Conservation (phyloP, 78 protist genomes). For the Chrysochromulina parva region DNA sequence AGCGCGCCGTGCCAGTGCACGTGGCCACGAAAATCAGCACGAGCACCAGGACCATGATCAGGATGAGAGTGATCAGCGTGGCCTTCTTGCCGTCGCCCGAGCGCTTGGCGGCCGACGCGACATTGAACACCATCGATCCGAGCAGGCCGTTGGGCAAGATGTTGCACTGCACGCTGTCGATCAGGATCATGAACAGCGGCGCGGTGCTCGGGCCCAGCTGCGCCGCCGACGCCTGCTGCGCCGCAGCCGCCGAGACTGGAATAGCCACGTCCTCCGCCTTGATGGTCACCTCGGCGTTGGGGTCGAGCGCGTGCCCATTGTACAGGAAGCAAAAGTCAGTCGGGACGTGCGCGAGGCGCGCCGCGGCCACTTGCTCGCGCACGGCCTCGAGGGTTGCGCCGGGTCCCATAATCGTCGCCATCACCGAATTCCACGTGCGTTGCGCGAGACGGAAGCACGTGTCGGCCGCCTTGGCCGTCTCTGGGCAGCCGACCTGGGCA, state of each 20-base stretch:
- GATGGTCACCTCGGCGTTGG: neutral
- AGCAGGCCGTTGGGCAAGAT: no score
- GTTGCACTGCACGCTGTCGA: neutral
- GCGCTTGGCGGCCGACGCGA: no score
- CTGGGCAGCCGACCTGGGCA: neutral
- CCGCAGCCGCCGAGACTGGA: neutral
- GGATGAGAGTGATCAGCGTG: no score
- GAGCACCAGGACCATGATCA: no score
- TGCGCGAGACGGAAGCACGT: neutral
- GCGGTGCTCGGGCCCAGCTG: neutral
- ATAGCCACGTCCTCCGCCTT: neutral
- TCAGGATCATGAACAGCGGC: neutral
- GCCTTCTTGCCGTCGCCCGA: no score
- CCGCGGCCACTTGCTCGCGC: neutral
- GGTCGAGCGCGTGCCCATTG: neutral
- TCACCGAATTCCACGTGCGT: neutral
- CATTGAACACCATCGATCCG: no score
- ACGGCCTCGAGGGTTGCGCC: neutral
- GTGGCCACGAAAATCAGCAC: no score
- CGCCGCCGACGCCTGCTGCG: no score
- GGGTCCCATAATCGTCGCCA: neutral
- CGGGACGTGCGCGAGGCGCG: neutral
- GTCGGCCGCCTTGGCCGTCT: neutral
- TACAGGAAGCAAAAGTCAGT: neutral
- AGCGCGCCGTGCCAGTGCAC: no score